Base-by-base conservation (phyloP, 176 grass and related monocot genomes). In the Calamus simplicifolius region DNA sequence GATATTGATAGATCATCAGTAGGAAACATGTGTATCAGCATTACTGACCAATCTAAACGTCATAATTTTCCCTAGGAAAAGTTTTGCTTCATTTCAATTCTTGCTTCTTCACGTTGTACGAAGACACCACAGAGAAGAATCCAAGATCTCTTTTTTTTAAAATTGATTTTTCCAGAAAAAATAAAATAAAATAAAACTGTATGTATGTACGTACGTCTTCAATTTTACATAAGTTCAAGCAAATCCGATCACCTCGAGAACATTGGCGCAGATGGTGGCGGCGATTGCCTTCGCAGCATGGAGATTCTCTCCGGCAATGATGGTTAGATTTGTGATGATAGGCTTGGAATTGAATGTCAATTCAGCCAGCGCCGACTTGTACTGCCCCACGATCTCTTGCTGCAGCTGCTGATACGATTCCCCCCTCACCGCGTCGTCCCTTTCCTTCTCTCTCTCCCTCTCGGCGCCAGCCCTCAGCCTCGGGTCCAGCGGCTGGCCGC, bases 331-430 rank as follows among this genome's bases (percentile, higher is more conserved):
- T 4, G 27, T 60, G 26, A 60, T 30, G 16, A 60, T 30, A 27
- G 27, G 57, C 57, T 60, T 35, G 16, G 57, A 60, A 30, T 60
- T 60, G 27, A 64, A 64, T 0, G 61, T 25, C 4, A 64, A 19
- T 27, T 60, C 57, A 3, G 26, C 57, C 14, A 98, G 81, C 35
- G 94, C 94, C 13, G 88, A 75, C 73, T 81, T 84, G 72, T 98
- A 98, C 94, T 98, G 94, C 55, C 67, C 64, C 52, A 98, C 75
- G 27, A 98, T 76, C 73, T 98, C 94, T 54, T 85, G 78, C 57
- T 82, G 63, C 57, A 70, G 64, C 18, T 49, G 58, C 70, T 66
- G 77, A 13, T 43, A 43, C 10, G 55, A 66, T 3, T 62, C 67
- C 23, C 51, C 74, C 48, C 48, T 69, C 51, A 17, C 30, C 2